Conservation (phyloP, 768 basidiomycete genomes). For the Suillus alpinus region DNA sequence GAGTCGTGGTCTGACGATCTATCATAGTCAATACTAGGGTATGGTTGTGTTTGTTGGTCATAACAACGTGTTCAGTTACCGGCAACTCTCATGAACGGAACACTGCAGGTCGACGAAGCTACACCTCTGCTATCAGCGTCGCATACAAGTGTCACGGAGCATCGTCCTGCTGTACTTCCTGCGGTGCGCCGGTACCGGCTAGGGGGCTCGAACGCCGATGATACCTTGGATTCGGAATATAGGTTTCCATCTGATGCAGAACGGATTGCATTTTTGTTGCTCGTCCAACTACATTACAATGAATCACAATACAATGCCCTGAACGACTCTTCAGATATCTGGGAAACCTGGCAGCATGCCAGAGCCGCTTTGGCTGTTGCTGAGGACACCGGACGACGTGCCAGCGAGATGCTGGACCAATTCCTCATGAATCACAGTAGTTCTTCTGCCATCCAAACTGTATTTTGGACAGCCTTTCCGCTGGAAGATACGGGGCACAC, state of each 20-base stretch:
- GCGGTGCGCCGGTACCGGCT: conserved; percentile 2
- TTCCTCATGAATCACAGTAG: conserved; percentile 43
- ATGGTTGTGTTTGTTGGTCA: conserved; percentile 6
- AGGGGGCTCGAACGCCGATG: background rate
- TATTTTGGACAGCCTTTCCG: conserved; percentile 48
- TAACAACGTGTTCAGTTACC: background rate
- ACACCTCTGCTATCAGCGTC: conserved; percentile 3
- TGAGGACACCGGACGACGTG: conserved; percentile 32
- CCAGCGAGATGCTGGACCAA: conserved; percentile 36
- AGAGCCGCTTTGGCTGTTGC: conserved; percentile 16
- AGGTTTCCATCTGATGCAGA: conserved; percentile 2
- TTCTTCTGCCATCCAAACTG: conserved; percentile 41
- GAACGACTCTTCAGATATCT: background rate
- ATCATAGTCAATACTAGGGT: background rate
- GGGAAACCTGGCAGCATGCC: conserved; percentile 1
- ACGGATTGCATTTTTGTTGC: conserved; percentile 7
- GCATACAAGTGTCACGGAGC: background rate
- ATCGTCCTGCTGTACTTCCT: conserved; percentile 8
- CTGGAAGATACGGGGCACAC: conserved; percentile 23
- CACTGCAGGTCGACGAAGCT: conserved; percentile 4
- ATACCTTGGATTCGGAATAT: background rate
- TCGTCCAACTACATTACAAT: conserved; percentile 7
- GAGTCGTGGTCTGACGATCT: background rate
- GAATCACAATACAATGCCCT: background rate
- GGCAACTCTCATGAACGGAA: background rate